Conservation (phyloP, 208 protist genomes). For the Wallacemonas sp. region DNA sequence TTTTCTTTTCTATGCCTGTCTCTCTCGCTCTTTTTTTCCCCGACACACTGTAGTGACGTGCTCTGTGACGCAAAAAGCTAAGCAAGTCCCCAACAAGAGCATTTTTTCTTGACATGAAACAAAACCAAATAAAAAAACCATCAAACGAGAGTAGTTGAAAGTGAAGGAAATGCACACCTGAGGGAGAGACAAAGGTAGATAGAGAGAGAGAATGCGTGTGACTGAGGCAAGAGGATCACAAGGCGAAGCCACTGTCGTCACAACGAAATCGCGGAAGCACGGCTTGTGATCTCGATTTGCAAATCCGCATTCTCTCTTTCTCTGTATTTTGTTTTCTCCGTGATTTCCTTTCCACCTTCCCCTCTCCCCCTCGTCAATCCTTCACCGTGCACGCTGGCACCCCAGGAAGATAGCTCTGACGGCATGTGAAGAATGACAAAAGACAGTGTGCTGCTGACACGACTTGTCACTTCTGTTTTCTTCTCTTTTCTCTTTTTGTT, state of each 20-base stretch:
- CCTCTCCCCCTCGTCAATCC: background rate
- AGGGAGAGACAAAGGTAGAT: too few species aligned
- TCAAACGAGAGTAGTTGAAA: background rate
- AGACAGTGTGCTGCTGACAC: too few species aligned
- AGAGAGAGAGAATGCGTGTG: background rate
- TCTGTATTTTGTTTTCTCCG: background rate
- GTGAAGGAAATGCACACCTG: background rate
- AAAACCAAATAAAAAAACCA: background rate
- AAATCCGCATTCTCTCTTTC: background rate
- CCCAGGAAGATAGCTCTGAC: too few species aligned
- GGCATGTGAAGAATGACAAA: too few species aligned
- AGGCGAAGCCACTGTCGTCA: background rate
- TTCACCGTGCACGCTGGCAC: too few species aligned
- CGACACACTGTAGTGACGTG: background rate
- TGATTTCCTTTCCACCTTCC: too few species aligned
- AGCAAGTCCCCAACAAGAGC: background rate
- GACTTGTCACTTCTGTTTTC: background rate
- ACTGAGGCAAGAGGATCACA: background rate
- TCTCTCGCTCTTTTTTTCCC: conserved; percentile 9
- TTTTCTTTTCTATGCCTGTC: conserved; percentile 14
- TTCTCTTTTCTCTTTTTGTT: background rate
- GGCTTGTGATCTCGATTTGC: too few species aligned
- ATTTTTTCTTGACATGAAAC: too few species aligned
- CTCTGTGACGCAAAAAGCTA: background rate
- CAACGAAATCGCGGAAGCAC: too few species aligned